Conservation (phyloP, 164 flowering plant genomes). For the Magnolia changhungtana region DNA sequence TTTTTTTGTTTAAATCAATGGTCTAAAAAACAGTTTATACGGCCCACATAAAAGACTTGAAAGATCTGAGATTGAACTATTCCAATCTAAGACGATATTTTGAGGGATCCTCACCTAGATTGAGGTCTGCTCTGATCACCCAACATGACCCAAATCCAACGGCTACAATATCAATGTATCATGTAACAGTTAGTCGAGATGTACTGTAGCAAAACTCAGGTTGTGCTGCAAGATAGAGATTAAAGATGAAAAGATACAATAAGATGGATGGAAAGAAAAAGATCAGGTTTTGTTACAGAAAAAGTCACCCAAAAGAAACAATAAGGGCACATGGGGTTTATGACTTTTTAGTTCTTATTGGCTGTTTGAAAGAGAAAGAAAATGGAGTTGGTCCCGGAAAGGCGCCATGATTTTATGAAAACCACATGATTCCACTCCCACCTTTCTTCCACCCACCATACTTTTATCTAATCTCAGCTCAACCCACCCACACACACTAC, state of each 20-base stretch:
- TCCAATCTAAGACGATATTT: neutral
- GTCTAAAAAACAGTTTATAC: no score
- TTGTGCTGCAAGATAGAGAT: neutral
- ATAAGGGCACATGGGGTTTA: constrained; percentile 5
- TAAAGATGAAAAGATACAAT: no score
- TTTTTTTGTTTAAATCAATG: no score
- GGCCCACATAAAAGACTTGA: neutral
- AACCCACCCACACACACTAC: neutral
- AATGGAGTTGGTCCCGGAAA: constrained; percentile 6
- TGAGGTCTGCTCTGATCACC: neutral
- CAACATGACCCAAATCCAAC: neutral
- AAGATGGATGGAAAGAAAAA: no score
- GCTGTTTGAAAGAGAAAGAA: neutral
- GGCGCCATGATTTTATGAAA: constrained; percentile 18
- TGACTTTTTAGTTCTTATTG: constrained; percentile 3
- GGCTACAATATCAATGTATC: neutral
- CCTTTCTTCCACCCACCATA: neutral
- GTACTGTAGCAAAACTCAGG: neutral
- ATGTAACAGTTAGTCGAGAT: neutral
- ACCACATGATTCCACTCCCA: constrained; percentile 11
- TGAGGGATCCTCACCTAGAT: neutral
- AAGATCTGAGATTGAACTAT: neutral
- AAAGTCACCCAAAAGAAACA: neutral
- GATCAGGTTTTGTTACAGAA: neutral
- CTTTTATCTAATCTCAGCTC: neutral